A percentile compares a stretch with the other conserved stretches of the same genome.
These are phyloP conservation scores for Elaeis guineensis DNA, from an alignment of 176 grass and related monocot genomes.

Conservation along the genomic window DNA sequence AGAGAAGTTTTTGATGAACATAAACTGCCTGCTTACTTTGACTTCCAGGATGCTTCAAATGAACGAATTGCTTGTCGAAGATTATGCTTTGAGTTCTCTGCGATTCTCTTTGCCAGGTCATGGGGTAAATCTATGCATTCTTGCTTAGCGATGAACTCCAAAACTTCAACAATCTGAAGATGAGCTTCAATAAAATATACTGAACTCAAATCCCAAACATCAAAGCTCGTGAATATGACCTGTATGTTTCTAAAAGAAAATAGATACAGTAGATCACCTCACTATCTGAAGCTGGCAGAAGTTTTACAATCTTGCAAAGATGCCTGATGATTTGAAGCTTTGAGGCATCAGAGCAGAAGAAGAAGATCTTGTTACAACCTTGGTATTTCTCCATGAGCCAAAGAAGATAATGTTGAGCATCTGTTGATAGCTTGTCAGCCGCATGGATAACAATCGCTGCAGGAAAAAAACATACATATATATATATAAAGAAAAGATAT, in stretches of 20 bases:
- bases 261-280: conserved; percentile 27
- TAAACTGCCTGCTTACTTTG: conserved; percentile 33
- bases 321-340: conserved; percentile 46
- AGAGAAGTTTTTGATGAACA: too few species aligned
- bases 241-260: not conserved
- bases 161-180: conserved; percentile 55
- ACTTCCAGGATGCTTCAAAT: conserved; percentile 62
- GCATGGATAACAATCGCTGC: conserved; percentile 48
- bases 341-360: conserved; percentile 51
- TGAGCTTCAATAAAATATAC: not conserved
- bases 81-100: conserved; percentile 37
- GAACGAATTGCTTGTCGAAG: conserved; percentile 69
- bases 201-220: not conserved
- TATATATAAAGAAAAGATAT: too few species aligned
- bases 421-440: conserved; percentile 46
- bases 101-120: conserved; percentile 44
- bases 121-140: conserved; percentile 47
- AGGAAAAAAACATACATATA: not conserved
- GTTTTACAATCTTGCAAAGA: conserved; percentile 42
- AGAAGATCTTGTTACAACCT: conserved; percentile 48
- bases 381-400: conserved; percentile 56
- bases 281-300: conserved; percentile 41
- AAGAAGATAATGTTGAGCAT: conserved; percentile 48
- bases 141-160: conserved; percentile 47
- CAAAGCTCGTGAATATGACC: not conserved